These are phyloP conservation scores for Paramyrothecium sp. DNA, from an alignment of 2,329 filamentous ascomycete species.

Conservation along the genomic window DNA sequence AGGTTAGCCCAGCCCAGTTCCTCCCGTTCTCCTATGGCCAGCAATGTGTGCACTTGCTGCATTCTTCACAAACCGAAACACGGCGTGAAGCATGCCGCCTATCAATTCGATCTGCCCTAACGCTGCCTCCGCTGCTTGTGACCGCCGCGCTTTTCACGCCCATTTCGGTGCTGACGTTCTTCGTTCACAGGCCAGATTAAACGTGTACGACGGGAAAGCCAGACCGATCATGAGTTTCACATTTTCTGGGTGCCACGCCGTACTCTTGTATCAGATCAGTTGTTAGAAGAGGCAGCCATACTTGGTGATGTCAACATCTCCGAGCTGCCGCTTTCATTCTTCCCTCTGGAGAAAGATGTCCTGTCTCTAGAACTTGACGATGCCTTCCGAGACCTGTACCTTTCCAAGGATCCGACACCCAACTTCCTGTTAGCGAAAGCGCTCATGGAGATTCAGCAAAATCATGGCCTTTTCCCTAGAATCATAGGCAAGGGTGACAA, in stretches of 20 bases:
- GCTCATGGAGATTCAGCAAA: constrained; percentile 89
- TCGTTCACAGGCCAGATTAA: constrained; percentile 76
- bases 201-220: constrained; percentile 81
- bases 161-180: constrained; percentile 28
- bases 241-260: constrained; percentile 95
- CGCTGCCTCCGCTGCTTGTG: no score
- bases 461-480: constrained; percentile 88
- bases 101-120: no score
- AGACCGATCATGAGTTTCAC: constrained; percentile 91
- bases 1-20: constrained; percentile 49
- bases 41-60: no score
- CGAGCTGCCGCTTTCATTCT: constrained; percentile 85
- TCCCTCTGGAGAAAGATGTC: constrained; percentile 87
- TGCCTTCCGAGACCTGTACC: constrained; percentile 82
- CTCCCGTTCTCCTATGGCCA: no score
- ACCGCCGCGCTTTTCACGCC: no score
- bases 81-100: no score
- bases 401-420: constrained; percentile 88
- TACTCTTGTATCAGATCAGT: constrained; percentile 85
- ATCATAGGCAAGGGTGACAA: constrained; percentile 96
- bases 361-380: constrained; percentile 88
- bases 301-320: constrained; percentile 87
- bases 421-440: constrained; percentile 86
- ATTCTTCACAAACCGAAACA: no score
- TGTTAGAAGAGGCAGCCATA: constrained; percentile 90